A percentile compares a stretch with the other conserved stretches of the same genome.
phyloP scores from a whole-genome alignment of 192 early-diverging fungal genomes.

The Backusella mclennaniae region DNA sequence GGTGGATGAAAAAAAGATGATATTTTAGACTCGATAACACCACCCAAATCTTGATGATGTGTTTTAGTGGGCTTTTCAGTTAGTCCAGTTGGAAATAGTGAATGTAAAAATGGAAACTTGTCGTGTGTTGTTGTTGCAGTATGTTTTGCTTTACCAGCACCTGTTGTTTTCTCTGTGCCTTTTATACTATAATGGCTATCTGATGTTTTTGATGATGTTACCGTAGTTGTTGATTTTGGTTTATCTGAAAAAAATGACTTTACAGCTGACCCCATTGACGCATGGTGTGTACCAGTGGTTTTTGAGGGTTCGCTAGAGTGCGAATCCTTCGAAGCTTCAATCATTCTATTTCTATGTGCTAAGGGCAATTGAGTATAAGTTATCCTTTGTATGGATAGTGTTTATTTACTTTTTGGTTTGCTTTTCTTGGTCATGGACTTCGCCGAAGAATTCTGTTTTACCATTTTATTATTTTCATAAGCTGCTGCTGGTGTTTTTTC shows the following conservation, averaged over 20 bases:
- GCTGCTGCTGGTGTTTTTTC: not conserved
- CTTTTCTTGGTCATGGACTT: not conserved
- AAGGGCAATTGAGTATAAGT: not conserved
- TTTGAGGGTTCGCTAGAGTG: not conserved
- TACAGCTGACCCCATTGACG: not conserved
- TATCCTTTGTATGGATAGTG: not conserved
- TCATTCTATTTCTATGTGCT: not conserved
- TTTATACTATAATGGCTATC: not conserved
- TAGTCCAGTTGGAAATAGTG: not conserved
- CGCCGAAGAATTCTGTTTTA: not conserved
- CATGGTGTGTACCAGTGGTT: not conserved
- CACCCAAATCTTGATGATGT: not conserved
- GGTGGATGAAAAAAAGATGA: not conserved
- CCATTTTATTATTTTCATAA: not conserved
- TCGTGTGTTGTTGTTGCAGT: not conserved
- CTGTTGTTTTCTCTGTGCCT: not conserved
- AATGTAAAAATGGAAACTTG: not conserved
- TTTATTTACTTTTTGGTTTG: not conserved
- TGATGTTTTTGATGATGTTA: not conserved
- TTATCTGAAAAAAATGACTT: not conserved
- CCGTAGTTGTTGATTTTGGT: not conserved
- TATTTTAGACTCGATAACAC: not conserved
- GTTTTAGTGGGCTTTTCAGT: not conserved
- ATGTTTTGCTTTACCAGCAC: not conserved
- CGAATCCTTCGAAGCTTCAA: not conserved